Base-by-base conservation (phyloP, 2,329 filamentous ascomycete species). In the Alternaria panax region DNA sequence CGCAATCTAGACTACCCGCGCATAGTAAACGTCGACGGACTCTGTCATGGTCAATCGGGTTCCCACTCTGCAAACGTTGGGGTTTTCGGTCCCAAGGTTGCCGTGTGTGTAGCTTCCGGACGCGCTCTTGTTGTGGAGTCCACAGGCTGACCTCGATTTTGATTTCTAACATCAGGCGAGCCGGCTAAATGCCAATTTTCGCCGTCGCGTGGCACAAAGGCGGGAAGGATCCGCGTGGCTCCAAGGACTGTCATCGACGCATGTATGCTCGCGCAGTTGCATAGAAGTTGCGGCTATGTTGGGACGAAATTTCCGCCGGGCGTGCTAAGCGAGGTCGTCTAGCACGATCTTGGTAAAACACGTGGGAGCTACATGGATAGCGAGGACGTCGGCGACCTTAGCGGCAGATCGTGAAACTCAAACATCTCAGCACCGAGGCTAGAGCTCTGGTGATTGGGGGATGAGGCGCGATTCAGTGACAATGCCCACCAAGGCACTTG, bases 321-420 rank as follows among this genome's bases (percentile, higher is more conserved):
- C 25, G 18, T 41, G 9, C 9, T 50, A 62, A 59, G 59, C 59
- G 55, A 59, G 40, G 11, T 4, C 14, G 12, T 11, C 51, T 59
- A 62, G 53, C 20, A 41, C 42, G 46, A 7, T 55, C 38, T 27
- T 14, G 54, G 63, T 40, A 60, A 47, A 43, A 45, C 45, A 54
- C 47, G 45, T 64, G 58, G 51, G 48, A 55, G 47, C 41, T 22
- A 28, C 53, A 52, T 28, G 66, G 61, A 48, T 57, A n/a, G 38
- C 20, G 14, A 51, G 11, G 52, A 30, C 41, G 45, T 57, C 52
- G 56, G 59, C 62, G 59, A 64, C 50, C 55, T 52, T 51, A 55
- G 30, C 51, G 38, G 46, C 30, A 46, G 38, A 53, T 62, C 47
- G 58, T 62, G 57, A 63, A 61, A 61, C 60, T 43, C 27, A 14